Conservation (phyloP, 2,329 filamentous ascomycete genomes). For the Cucurbitaria berberidis region DNA sequence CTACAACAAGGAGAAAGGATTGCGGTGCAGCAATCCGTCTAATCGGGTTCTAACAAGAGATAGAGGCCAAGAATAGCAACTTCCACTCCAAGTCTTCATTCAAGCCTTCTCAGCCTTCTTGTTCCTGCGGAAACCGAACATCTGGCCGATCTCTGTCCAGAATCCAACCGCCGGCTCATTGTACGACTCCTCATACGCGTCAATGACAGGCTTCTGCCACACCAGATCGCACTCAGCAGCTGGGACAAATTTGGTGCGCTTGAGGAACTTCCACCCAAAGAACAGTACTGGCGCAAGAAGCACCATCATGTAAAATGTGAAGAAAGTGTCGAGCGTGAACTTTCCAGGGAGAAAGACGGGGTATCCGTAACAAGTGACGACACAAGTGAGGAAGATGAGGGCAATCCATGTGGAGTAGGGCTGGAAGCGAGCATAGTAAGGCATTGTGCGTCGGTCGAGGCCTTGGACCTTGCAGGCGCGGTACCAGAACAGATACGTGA, state of each 20-base stretch:
- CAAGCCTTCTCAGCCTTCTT: conserved; percentile 9
- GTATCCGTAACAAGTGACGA: conserved; percentile 29
- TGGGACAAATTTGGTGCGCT: conserved; percentile 61
- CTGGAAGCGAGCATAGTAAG: conserved; percentile 51
- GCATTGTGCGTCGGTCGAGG: conserved; percentile 54
- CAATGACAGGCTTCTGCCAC: conserved; percentile 52
- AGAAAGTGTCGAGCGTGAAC: conserved; percentile 57
- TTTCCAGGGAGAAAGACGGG: conserved; percentile 51
- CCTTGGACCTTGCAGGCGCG: conserved; percentile 53
- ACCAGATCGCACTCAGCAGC: conserved; percentile 50
- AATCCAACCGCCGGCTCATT: conserved; percentile 29
- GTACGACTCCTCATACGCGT: conserved; percentile 42
- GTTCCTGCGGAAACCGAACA: conserved; percentile 21
- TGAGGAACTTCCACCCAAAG: conserved; percentile 67
- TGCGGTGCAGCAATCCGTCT: too few species aligned
- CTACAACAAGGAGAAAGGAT: neutral
- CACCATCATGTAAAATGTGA: conserved; percentile 50
- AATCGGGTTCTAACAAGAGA: too few species aligned
- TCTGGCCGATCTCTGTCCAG: conserved; percentile 35
- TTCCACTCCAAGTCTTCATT: too few species aligned
- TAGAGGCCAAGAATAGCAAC: too few species aligned
- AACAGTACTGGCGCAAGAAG: conserved; percentile 33
- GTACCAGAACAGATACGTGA: conserved; percentile 64
- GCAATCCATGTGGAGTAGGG: conserved; percentile 23
- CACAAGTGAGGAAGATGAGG: conserved; percentile 19